A percentile compares a stretch with the other conserved stretches of the same genome.
These are phyloP conservation scores for Fusarium hostae DNA, from an alignment of 2,329 filamentous ascomycete species.

Conservation along the genomic window DNA sequence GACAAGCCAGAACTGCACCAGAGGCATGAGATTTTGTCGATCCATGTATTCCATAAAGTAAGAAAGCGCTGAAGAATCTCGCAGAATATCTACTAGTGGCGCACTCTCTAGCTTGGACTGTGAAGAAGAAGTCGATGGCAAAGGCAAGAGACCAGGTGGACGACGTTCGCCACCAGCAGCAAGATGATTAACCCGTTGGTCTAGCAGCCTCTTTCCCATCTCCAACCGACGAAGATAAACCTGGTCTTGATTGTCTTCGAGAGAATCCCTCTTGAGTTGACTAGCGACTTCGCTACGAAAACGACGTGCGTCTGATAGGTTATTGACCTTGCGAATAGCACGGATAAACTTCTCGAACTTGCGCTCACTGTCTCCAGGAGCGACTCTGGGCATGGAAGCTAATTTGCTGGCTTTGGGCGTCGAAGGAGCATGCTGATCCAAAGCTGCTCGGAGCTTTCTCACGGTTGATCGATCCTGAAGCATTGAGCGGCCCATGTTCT, in stretches of 20 bases:
- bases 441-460: slow-evolving; percentile 85
- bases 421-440: slow-evolving; percentile 94
- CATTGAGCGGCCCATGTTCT: slow-evolving; percentile 85
- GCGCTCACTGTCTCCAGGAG: slow-evolving; percentile 85
- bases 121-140: slow-evolving; percentile 43
- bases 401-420: slow-evolving; percentile 72
- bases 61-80: slow-evolving; percentile 88
- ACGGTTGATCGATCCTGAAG: slow-evolving; percentile 97
- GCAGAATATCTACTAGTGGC: slow-evolving; percentile 84
- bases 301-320: slow-evolving; percentile 89
- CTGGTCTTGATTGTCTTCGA: slow-evolving; percentile 81
- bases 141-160: slow-evolving; percentile 41
- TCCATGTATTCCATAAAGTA: slow-evolving; percentile 99
- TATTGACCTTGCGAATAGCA: slow-evolving; percentile 86
- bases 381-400: slow-evolving; percentile 81
- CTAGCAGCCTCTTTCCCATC: slow-evolving; percentile 88
- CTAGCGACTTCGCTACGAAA: slow-evolving; percentile 93
- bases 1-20: slow-evolving; percentile 98
- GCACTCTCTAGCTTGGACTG: slow-evolving; percentile 78
- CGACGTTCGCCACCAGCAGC: slow-evolving; percentile 71
- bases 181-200: slow-evolving; percentile 87
- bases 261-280: slow-evolving; percentile 86
- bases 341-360: slow-evolving; percentile 96
- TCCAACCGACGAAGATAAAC: slow-evolving; percentile 90
- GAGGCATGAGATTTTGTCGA: slow-evolving; percentile 82